Evolutionary conservation across 768 basidiomycete species (phyloP), one percentile per base, ranked within the genome.

Genomic region (Lactarius trivialis): DNA sequence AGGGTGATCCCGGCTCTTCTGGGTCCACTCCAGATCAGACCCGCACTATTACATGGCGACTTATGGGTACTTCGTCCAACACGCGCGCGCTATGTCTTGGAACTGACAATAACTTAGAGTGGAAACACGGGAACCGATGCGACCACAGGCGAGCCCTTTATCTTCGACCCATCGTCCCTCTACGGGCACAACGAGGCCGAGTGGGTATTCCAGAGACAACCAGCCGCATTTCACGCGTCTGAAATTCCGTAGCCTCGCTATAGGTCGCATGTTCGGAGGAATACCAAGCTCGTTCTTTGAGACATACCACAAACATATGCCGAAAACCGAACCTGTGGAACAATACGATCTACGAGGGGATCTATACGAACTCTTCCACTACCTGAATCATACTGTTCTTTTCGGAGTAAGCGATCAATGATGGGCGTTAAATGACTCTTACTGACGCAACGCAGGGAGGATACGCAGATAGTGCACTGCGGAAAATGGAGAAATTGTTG

Each of bases 141-240:
- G 39, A 57, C 61, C 26, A 82, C 77, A 7, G 81, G 80, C 5
- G 71, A 83, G 57, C 87, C 90, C 0, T 74, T 89, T 1, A 85
- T 91, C 45, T 91, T 84, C 65, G 89, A 92, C 68, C 88, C 89
- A 3, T 84, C 89, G 3, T 88, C 87, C 4, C 88, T 84, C 69
- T 91, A 81, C 66, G 90, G 90, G 2, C 90, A 91, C 68, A 85
- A 85, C 63, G 90, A 92, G 74, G 85, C 86, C 15, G 90, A 92
- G 90, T 91, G 67, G 73, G 83, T 72, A 33, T 49, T 24, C 12
- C 15, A 28, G 14, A 43, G 24, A 14, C 36, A 56, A 50, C 37
- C 9, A 24, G 33, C 56, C 21, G n/a, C 36, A n/a, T 55, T 26
- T 41, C 50, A 4, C 21, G 17, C 45, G 49, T n/a, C 45, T 56